Evolutionary conservation across 805 yeast species (phyloP).

Genomic region (Cyberlindnera euphorbiiphila): DNA sequence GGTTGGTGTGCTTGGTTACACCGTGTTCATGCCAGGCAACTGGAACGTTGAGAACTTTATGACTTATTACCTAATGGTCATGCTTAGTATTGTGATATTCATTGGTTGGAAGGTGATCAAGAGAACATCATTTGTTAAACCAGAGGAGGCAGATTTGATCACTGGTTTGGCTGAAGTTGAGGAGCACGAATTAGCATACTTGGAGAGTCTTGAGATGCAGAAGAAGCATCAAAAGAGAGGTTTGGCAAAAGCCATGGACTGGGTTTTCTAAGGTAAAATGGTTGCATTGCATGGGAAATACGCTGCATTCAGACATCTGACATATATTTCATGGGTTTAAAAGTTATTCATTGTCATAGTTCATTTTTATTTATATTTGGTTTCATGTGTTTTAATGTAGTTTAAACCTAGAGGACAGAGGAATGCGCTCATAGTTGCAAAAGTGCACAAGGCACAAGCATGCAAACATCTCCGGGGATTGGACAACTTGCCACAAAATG

Average conservation of each 20-base stretch:
- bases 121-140: conserved; percentile 42
- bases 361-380: too few species aligned
- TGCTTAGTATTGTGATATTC: conserved; percentile 45
- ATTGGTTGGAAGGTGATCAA: conserved; percentile 45
- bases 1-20: conserved; percentile 63
- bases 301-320: too few species aligned
- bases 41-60: conserved; percentile 66
- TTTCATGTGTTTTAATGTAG: too few species aligned
- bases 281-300: too few species aligned
- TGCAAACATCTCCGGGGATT: too few species aligned
- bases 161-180: conserved; percentile 56
- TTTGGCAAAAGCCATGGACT: conserved; percentile 11
- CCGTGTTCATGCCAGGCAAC: conserved; percentile 63
- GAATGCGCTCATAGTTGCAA: too few species aligned
- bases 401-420: too few species aligned
- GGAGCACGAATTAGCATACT: conserved; percentile 42
- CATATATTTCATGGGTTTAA: too few species aligned
- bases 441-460: too few species aligned
- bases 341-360: too few species aligned
- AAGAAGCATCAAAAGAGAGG: conserved; percentile 30
- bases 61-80: conserved; percentile 70
- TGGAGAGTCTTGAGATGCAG: conserved; percentile 13
- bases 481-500: too few species aligned
- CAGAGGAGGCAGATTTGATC: conserved; percentile 49
- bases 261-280: conserved; percentile 20